Evolutionary conservation across 2,329 filamentous ascomycete genomes (phyloP).

Genomic region (Colletotrichum higginsianum): DNA sequence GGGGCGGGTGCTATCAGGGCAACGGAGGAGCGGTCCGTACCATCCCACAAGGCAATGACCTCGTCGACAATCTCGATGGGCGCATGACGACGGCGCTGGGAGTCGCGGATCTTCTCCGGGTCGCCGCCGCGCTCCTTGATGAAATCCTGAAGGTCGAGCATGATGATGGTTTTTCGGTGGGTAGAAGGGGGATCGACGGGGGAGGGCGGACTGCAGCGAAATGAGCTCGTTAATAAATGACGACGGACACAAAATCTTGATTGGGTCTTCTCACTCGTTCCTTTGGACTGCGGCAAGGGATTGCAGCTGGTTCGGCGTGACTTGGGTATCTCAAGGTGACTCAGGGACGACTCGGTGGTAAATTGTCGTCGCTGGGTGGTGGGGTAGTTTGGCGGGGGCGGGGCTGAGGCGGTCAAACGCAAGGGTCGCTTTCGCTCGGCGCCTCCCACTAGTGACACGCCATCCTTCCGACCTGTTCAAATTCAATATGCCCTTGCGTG

Average conservation of each 20-base stretch:
- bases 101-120: constrained; percentile 92
- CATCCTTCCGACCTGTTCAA: too few species aligned
- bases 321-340: constrained; percentile 31
- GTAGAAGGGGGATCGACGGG: background rate
- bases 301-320: constrained; percentile 22
- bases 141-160: constrained; percentile 86
- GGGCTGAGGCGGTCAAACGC: constrained; percentile 42
- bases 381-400: constrained; percentile 42
- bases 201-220: constrained; percentile 11
- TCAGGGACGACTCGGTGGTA: constrained; percentile 39
- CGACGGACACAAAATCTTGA: background rate
- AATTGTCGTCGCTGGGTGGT: constrained; percentile 41
- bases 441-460: constrained; percentile 6
- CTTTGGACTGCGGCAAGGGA: constrained; percentile 15
- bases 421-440: constrained; percentile 21
- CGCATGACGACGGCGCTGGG: constrained; percentile 86
- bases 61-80: constrained; percentile 90
- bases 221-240: background rate
- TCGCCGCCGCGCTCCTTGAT: constrained; percentile 91
- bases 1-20: constrained; percentile 67
- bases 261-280: constrained; percentile 29
- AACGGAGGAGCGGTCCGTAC: constrained; percentile 10
- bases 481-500: background rate
- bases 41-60: constrained; percentile 81
- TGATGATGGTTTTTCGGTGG: constrained; percentile 50